A percentile compares a stretch with the other conserved stretches of the same genome.
Conservation (phyloP, 2,329 filamentous ascomycete species). For the Colletotrichum sp. region DNA sequence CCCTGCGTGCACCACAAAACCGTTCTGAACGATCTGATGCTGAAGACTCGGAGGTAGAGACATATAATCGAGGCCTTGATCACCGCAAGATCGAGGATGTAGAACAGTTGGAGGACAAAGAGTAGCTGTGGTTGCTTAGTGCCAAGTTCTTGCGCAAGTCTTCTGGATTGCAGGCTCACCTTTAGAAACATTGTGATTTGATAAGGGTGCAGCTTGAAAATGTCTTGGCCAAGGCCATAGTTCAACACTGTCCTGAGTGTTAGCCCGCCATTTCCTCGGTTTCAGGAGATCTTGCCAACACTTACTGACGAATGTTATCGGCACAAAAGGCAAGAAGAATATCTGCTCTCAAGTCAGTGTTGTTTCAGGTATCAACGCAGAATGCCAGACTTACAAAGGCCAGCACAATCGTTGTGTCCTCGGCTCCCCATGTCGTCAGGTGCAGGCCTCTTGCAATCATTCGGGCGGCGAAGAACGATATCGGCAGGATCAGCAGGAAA, state of each 20-base stretch:
- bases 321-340: background rate
- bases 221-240: background rate
- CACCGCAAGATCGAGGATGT: background rate
- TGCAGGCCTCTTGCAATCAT: background rate
- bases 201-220: background rate
- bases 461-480: background rate
- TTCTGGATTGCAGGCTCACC: background rate
- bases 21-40: background rate
- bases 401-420: background rate
- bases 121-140: background rate
- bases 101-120: background rate
- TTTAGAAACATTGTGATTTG: background rate
- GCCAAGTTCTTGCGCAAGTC: fast-evolving
- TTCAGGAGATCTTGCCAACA: background rate
- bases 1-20: background rate
- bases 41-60: background rate
- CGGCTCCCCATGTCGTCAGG: background rate
- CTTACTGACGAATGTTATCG: background rate
- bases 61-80: background rate
- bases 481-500: background rate
- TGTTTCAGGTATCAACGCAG: fast-evolving
- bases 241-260: background rate
- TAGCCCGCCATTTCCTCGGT: background rate
- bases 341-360: background rate
- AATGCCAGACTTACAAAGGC: background rate